phyloP scores from a whole-genome alignment of 202 grass and related monocot species.

The Zizania palustris region DNA sequence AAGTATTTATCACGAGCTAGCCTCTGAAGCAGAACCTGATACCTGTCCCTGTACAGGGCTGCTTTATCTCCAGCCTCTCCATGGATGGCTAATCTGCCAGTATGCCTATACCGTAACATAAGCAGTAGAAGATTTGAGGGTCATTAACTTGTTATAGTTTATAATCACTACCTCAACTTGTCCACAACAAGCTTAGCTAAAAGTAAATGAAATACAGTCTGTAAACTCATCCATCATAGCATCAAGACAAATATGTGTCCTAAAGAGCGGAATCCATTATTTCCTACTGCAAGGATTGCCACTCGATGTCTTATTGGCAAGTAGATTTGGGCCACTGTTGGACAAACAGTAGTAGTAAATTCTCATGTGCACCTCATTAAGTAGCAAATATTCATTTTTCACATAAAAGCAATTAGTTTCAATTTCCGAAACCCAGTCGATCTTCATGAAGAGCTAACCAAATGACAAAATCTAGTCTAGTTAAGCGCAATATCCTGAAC shows the following conservation, averaged over 20 bases:
- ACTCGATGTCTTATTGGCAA: too few species aligned
- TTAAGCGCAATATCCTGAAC: not conserved
- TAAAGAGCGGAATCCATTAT: not conserved
- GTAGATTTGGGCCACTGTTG: too few species aligned
- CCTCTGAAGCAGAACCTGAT: conserved; percentile 42
- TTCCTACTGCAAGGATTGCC: too few species aligned
- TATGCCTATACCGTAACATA: conserved; percentile 56
- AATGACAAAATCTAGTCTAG: not conserved
- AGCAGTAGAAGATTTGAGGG: conserved; percentile 8
- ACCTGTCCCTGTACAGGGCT: conserved; percentile 82
- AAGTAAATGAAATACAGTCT: not conserved
- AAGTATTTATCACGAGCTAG: conserved; percentile 92
- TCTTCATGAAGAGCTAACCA: not conserved
- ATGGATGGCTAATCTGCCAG: conserved; percentile 73
- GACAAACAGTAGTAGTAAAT: too few species aligned
- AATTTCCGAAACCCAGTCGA: not conserved
- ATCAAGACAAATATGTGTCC: not conserved
- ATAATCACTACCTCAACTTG: not conserved
- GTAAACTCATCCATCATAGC: not conserved
- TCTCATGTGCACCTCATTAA: too few species aligned
- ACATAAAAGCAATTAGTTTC: conserved; percentile 1
- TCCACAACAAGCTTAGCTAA: not conserved
- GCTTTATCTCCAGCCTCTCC: conserved; percentile 87
- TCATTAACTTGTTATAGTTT: not conserved
- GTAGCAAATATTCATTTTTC: too few species aligned